Percentiles rank a stretch among this genome's conserved stretches.
phyloP scores from a whole-genome alignment of 352 stramenopile species.

The Globisporangium apiculatum region DNA sequence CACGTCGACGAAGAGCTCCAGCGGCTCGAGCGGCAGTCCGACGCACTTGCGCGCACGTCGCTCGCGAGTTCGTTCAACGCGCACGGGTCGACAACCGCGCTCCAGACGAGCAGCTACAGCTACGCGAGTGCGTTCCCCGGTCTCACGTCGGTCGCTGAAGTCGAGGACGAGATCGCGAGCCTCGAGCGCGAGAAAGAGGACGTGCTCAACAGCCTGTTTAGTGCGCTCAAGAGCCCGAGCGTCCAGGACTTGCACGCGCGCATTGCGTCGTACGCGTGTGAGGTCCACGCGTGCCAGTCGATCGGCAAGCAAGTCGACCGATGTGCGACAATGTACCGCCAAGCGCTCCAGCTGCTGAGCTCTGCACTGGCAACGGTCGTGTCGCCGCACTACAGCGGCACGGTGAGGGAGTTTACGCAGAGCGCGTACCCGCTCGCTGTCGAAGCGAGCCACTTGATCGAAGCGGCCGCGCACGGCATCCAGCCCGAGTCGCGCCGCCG shows the following conservation, averaged over 20 bases:
- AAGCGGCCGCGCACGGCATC: slow-evolving; percentile 58
- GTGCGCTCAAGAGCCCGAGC: slow-evolving; percentile 45
- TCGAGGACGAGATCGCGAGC: slow-evolving; percentile 50
- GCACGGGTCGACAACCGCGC: not conserved
- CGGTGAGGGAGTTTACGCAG: slow-evolving; percentile 70
- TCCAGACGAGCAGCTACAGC: not conserved
- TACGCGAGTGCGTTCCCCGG: slow-evolving; percentile 12
- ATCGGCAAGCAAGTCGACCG: slow-evolving; percentile 75
- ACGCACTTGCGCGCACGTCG: slow-evolving; percentile 50
- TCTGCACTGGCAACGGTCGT: slow-evolving; percentile 65
- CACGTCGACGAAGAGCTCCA: slow-evolving; percentile 57
- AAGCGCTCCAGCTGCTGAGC: slow-evolving; percentile 67
- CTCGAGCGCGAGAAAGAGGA: slow-evolving; percentile 72
- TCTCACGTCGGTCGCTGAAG: slow-evolving; percentile 26
- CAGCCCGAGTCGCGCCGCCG: slow-evolving; percentile 70
- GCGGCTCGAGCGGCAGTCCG: slow-evolving; percentile 58
- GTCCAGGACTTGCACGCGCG: slow-evolving; percentile 65
- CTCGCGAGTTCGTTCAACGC: slow-evolving; percentile 17
- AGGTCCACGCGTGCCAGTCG: slow-evolving; percentile 72
- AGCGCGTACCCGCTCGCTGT: slow-evolving; percentile 66
- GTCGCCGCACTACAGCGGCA: slow-evolving; percentile 58
- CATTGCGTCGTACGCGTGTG: slow-evolving; percentile 64
- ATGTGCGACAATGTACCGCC: slow-evolving; percentile 61
- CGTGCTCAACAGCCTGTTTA: slow-evolving; percentile 57
- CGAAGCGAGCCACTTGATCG: slow-evolving; percentile 68